phyloP scores from a whole-genome alignment of 495 filamentous ascomycete genomes.

The Talaromyces thailandensis region DNA sequence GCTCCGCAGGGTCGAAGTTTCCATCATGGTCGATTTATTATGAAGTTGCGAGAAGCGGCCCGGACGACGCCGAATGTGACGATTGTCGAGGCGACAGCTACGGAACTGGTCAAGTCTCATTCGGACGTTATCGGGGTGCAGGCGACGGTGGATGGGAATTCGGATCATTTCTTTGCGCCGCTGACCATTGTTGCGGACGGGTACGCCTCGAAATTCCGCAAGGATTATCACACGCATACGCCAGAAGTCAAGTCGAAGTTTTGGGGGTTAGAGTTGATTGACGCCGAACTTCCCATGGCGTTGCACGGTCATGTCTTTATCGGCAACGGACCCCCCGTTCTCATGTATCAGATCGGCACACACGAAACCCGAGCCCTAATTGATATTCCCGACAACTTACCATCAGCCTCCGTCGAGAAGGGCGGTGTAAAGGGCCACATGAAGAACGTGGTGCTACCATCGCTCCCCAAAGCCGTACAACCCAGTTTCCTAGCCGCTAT shows the following conservation, averaged over 20 bases:
- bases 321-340: slow-evolving; percentile 66
- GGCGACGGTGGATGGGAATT: slow-evolving; percentile 51
- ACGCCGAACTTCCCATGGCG: slow-evolving; percentile 64
- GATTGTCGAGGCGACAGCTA: slow-evolving; percentile 64
- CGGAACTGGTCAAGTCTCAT: slow-evolving; percentile 47
- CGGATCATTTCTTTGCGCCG: slow-evolving; percentile 72
- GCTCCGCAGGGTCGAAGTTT: slow-evolving; percentile 61
- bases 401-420: slow-evolving; percentile 56
- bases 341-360: slow-evolving; percentile 95
- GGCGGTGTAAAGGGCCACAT: slow-evolving; percentile 84
- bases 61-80: slow-evolving; percentile 59
- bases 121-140: slow-evolving; percentile 68
- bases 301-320: slow-evolving; percentile 83
- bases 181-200: slow-evolving; percentile 89
- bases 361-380: slow-evolving; percentile 87
- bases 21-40: slow-evolving; percentile 80
- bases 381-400: slow-evolving; percentile 74
- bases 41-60: slow-evolving; percentile 61
- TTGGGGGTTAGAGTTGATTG: slow-evolving; percentile 84
- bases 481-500: slow-evolving; percentile 70
- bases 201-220: slow-evolving; percentile 88
- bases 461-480: slow-evolving; percentile 60
- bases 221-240: slow-evolving; percentile 57
- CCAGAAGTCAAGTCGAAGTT: slow-evolving; percentile 75
- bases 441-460: slow-evolving; percentile 63